These are phyloP conservation scores for Hygrophoropsis aurantiaca DNA, from an alignment of 768 basidiomycete species.

Conservation along the genomic window DNA sequence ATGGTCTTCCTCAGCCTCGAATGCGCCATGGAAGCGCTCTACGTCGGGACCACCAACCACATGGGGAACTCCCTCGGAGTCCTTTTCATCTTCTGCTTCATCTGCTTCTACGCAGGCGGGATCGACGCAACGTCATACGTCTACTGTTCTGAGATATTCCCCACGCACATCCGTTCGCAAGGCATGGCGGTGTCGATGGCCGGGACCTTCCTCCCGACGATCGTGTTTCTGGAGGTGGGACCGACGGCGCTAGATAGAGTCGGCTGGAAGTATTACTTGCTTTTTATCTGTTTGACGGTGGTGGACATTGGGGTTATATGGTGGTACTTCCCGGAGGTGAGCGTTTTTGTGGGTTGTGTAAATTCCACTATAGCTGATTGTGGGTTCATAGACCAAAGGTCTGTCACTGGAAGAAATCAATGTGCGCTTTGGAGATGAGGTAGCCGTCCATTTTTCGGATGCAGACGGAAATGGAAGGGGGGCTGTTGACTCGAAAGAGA, in stretches of 20 bases:
- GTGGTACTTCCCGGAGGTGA: slow-evolving; percentile 3
- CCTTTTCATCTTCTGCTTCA: slow-evolving; percentile 2
- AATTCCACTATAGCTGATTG: too few species aligned
- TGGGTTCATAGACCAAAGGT: not conserved
- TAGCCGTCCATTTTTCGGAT: slow-evolving; percentile 1
- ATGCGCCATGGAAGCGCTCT: not conserved
- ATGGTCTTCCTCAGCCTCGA: not conserved
- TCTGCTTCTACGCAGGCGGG: slow-evolving; percentile 4
- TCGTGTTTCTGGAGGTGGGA: not conserved
- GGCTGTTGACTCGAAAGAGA: too few species aligned
- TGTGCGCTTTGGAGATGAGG: slow-evolving; percentile 3
- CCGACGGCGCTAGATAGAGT: not conserved
- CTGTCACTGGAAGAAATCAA: slow-evolving; percentile 5
- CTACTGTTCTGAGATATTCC: slow-evolving; percentile 1
- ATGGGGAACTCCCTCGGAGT: not conserved
- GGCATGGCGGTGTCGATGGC: slow-evolving; percentile 1
- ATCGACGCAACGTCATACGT: slow-evolving; percentile 1
- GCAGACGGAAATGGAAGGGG: too few species aligned
- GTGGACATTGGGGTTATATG: not conserved
- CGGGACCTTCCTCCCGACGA: not conserved
- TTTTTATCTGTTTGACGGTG: not conserved
- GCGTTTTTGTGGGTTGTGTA: not conserved
- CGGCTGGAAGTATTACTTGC: not conserved
- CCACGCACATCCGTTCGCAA: not conserved
- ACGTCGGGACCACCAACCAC: not conserved